A percentile compares a stretch with the other conserved stretches of the same genome.
These are phyloP conservation scores for Hymenoscyphus scutula DNA, from an alignment of 2,329 filamentous ascomycete species.

Conservation along the genomic window DNA sequence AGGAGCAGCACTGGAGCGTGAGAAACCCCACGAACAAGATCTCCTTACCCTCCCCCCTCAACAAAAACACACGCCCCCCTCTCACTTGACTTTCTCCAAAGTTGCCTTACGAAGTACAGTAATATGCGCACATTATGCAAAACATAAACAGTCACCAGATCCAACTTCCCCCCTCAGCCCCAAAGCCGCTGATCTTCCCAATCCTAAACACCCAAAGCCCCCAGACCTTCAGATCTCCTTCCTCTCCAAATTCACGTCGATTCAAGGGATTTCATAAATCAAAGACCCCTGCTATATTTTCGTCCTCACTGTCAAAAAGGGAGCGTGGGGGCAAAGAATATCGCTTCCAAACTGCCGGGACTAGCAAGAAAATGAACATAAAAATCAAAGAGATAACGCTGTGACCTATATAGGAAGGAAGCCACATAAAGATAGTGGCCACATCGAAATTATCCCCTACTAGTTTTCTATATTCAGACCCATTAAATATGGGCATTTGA, in stretches of 20 bases:
- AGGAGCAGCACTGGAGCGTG: not conserved
- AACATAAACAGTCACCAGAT: not conserved
- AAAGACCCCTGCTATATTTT: not conserved
- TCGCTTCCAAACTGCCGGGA: not conserved
- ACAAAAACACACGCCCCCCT: not conserved
- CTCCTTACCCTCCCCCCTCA: not conserved
- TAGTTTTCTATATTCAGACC: too few species aligned
- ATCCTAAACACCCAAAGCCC: not conserved
- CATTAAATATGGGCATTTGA: too few species aligned
- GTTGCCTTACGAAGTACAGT: not conserved
- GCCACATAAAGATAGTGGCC: too few species aligned
- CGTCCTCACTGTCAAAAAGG: not conserved
- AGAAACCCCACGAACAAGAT: slow-evolving; percentile 4
- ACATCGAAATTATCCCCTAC: too few species aligned
- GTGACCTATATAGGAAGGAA: slow-evolving; percentile 1
- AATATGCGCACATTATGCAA: not conserved
- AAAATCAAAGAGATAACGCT: not conserved
- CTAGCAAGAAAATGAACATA: not conserved
- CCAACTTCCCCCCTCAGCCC: not conserved
- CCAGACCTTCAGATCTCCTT: not conserved
- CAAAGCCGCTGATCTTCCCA: not conserved
- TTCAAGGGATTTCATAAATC: too few species aligned
- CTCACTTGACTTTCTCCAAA: not conserved
- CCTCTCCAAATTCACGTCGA: too few species aligned
- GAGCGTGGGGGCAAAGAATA: not conserved